These are phyloP conservation scores for Cucurbita pepo DNA, from an alignment of 306 rosid species.

Conservation along the genomic window DNA sequence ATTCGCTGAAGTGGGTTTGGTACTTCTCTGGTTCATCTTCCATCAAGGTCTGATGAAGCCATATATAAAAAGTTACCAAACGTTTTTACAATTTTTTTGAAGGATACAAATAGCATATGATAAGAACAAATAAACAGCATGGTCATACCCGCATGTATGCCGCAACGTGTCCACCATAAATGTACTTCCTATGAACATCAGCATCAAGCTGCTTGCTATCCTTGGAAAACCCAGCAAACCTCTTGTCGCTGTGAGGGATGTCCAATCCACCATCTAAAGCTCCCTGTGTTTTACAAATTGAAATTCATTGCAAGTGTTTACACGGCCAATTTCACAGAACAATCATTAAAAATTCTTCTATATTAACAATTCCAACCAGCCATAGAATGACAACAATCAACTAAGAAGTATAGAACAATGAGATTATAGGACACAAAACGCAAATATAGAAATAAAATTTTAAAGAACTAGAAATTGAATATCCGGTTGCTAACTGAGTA, in stretches of 20 bases:
- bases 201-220: constrained; percentile 59
- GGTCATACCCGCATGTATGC: constrained; percentile 44
- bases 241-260: constrained; percentile 79
- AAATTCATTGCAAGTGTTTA: neutral
- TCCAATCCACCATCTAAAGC: constrained; percentile 89
- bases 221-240: constrained; percentile 72
- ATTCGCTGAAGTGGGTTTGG: constrained; percentile 59
- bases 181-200: constrained; percentile 70
- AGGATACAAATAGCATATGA: neutral
- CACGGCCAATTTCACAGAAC: neutral
- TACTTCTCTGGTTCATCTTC: constrained; percentile 88
- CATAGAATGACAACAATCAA: no score
- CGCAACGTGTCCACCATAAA: constrained; percentile 64
- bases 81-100: neutral
- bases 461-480: neutral
- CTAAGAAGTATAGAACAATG: no score
- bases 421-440: neutral
- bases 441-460: neutral
- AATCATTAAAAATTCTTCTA: neutral
- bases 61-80: no score
- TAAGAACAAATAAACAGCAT: neutral
- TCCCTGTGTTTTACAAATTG: constrained; percentile 25
- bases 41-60: constrained; percentile 25
- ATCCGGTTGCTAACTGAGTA: neutral
- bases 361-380: neutral